Percentiles rank a stretch among this genome's conserved stretches.
Evolutionary conservation across 179 eudicot genomes (phyloP).

Genomic region (Beta macrorhiza): DNA sequence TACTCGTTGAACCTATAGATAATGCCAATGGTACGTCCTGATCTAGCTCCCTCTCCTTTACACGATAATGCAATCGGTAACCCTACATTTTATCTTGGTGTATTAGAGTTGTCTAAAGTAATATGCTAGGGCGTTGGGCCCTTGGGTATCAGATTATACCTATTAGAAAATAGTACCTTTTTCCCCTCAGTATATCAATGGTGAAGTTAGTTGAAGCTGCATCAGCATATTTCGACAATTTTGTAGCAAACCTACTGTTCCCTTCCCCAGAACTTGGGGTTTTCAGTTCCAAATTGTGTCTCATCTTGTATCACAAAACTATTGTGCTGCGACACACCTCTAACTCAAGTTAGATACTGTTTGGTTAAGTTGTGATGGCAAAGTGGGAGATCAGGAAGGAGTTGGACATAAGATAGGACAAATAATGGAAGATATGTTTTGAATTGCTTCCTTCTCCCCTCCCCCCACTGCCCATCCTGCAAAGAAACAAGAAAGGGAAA

Average conservation of each 20-base stretch:
- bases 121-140: not conserved
- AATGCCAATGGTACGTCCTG: conserved; percentile 78
- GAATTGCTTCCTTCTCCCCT: not conserved
- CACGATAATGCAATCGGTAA: not conserved
- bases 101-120: not conserved
- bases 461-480: no score
- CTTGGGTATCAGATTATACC: not conserved
- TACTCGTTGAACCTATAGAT: conserved; percentile 90
- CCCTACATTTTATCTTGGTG: not conserved
- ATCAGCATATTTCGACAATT: not conserved
- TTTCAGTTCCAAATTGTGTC: not conserved
- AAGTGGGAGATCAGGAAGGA: not conserved
- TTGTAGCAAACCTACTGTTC: not conserved
- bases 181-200: not conserved
- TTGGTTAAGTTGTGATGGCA: not conserved
- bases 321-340: not conserved
- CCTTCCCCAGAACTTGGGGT: not conserved
- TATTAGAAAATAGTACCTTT: not conserved
- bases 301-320: not conserved
- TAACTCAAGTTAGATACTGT: not conserved
- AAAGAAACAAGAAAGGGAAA: no score
- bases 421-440: not conserved
- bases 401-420: not conserved
- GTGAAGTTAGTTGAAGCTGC: not conserved
- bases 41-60: not conserved